Evolutionary conservation across 2,329 filamentous ascomycete species (phyloP).

Genomic region (Chrysoporthe deuterocubensis): DNA sequence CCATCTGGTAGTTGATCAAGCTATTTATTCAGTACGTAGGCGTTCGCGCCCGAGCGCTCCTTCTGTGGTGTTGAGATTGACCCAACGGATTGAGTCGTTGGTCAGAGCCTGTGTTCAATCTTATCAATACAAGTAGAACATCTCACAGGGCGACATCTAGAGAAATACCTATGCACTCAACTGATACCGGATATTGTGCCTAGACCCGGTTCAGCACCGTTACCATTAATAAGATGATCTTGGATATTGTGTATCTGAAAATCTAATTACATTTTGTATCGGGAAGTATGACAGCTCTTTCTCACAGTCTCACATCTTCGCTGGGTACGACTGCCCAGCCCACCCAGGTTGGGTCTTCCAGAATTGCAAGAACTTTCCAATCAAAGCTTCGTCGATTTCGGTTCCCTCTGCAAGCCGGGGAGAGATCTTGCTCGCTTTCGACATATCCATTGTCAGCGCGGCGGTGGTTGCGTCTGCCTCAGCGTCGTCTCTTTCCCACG

Average conservation of each 20-base stretch:
- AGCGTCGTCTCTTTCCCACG: not conserved
- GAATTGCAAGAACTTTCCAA: slow-evolving; percentile 1
- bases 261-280: not conserved
- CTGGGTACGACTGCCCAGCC: slow-evolving; percentile 2
- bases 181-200: not conserved
- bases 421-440: not conserved
- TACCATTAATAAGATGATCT: not conserved
- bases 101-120: too few species aligned
- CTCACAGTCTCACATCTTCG: not conserved
- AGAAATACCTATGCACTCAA: too few species aligned
- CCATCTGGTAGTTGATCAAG: not conserved
- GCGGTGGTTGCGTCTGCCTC: not conserved
- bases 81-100: too few species aligned
- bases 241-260: not conserved
- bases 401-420: not conserved
- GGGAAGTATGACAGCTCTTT: not conserved
- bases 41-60: not conserved
- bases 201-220: not conserved
- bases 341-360: slow-evolving; percentile 2
- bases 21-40: not conserved
- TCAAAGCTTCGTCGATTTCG: not conserved
- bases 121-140: too few species aligned
- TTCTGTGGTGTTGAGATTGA: not conserved
- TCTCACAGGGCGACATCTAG: too few species aligned
- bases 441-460: not conserved